phyloP scores from a whole-genome alignment of 163 green algal species.

The Trebouxia gelatinosa region DNA sequence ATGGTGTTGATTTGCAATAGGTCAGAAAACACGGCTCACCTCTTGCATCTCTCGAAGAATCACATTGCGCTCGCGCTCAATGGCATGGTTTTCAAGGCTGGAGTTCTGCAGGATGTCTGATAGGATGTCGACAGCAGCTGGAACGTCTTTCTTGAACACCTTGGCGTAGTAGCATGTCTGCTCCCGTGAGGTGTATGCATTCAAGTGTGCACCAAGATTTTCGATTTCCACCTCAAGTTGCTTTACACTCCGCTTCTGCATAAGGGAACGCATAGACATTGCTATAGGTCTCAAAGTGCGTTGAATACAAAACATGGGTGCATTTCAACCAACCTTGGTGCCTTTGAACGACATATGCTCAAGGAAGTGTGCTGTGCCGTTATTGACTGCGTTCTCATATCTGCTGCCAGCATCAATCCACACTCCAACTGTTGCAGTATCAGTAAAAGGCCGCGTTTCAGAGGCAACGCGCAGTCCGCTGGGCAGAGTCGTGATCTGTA shows the following conservation, averaged over 20 bases:
- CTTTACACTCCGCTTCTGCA: slow-evolving; percentile 68
- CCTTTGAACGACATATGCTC: slow-evolving; percentile 99
- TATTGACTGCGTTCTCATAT: slow-evolving; percentile 92
- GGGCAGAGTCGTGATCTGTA: slow-evolving; percentile 88
- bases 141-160: slow-evolving; percentile 82
- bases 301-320: neutral
- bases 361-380: slow-evolving; percentile 97
- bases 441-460: slow-evolving; percentile 82
- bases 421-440: slow-evolving; percentile 95
- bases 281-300: neutral
- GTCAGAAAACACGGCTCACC: slow-evolving; percentile 44
- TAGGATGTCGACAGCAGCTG: slow-evolving; percentile 91
- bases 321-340: slow-evolving; percentile 69
- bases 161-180: slow-evolving; percentile 98
- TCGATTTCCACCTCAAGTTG: slow-evolving; percentile 95
- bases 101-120: slow-evolving; percentile 97
- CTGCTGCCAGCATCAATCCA: slow-evolving; percentile 98
- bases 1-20: neutral
- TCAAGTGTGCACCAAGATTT: slow-evolving; percentile 97
- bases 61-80: slow-evolving; percentile 92
- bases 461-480: slow-evolving; percentile 94
- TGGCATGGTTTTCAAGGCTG: slow-evolving; percentile 80
- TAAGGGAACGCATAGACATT: neutral
- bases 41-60: slow-evolving; percentile 99
- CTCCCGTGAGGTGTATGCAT: slow-evolving; percentile 97